Percentiles rank a stretch among this genome's conserved stretches.
phyloP scores from a whole-genome alignment of 2,329 filamentous ascomycete species.

The Alternaria sp. region DNA sequence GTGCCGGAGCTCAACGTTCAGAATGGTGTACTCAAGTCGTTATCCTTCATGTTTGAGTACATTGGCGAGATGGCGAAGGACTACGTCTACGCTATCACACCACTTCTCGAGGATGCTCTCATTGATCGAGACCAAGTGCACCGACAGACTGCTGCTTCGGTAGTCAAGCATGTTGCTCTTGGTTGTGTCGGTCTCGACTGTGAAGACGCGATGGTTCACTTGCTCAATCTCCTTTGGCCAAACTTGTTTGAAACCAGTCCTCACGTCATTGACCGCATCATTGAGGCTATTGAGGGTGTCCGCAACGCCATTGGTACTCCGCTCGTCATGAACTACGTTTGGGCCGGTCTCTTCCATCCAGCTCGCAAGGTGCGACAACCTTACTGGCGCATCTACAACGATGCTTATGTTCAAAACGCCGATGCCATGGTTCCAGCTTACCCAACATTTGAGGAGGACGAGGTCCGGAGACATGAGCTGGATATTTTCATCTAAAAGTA shows the following conservation, averaged over 20 bases:
- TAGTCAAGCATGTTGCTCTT: conserved; percentile 97
- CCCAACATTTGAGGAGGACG: conserved; percentile 83
- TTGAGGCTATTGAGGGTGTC: conserved; percentile 96
- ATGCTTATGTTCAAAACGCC: conserved; percentile 91
- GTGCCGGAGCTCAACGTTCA: conserved; percentile 98
- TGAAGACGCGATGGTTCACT: conserved; percentile 97
- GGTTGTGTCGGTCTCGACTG: conserved; percentile 97
- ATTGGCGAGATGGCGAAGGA: conserved; percentile 99
- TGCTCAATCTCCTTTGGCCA: conserved; percentile 94
- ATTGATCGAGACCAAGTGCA: conserved; percentile 99
- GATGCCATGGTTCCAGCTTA: conserved; percentile 98
- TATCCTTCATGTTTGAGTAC: conserved; percentile 98
- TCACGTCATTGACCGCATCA: conserved; percentile 97
- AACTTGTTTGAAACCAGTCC: conserved; percentile 98
- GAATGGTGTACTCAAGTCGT: conserved; percentile 95
- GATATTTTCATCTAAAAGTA: conserved; percentile 76
- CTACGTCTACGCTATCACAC: conserved; percentile 97
- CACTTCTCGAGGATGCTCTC: conserved; percentile 92
- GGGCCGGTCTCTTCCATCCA: conserved; percentile 96
- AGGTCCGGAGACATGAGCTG: conserved; percentile 79
- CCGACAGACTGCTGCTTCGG: conserved; percentile 92
- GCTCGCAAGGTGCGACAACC: conserved; percentile 92
- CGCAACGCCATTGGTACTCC: conserved; percentile 92
- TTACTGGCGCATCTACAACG: conserved; percentile 97
- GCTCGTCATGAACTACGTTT: conserved; percentile 95